Percentiles rank a stretch among this genome's conserved stretches.
Evolutionary conservation across 257 asterid genomes (phyloP).

Genomic region (Lycium barbarum): DNA sequence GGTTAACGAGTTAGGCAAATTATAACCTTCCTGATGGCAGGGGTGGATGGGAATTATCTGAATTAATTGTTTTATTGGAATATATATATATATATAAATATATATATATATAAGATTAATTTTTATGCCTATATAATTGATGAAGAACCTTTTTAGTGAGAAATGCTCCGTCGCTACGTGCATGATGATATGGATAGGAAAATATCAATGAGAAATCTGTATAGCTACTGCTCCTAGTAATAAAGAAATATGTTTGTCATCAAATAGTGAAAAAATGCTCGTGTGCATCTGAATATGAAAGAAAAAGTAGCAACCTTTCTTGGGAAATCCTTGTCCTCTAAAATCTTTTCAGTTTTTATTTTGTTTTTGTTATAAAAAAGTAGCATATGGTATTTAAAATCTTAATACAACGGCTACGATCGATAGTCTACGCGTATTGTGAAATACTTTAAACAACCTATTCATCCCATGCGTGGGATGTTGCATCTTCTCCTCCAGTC

Average conservation of each 20-base stretch:
- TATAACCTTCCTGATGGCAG: too few species aligned
- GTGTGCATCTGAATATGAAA: slow-evolving; percentile 19
- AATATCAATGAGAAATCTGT: background rate
- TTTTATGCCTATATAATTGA: too few species aligned
- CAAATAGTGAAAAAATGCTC: background rate
- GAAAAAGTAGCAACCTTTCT: background rate
- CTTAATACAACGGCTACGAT: background rate
- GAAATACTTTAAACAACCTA: background rate
- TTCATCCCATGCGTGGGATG: background rate
- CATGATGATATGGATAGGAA: too few species aligned
- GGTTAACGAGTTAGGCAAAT: too few species aligned
- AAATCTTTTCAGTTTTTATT: background rate
- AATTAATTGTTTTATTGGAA: too few species aligned
- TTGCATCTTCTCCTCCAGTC: too few species aligned
- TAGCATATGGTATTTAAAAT: background rate
- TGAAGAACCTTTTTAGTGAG: too few species aligned
- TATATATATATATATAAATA: too few species aligned
- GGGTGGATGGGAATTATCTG: too few species aligned
- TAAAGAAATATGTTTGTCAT: background rate
- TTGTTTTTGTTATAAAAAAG: background rate
- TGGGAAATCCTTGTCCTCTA: background rate
- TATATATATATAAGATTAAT: too few species aligned
- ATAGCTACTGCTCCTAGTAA: background rate
- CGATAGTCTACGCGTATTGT: too few species aligned
- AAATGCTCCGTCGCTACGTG: too few species aligned